A percentile compares a stretch with the other conserved stretches of the same genome.
phyloP scores from a whole-genome alignment of 768 basidiomycete genomes.

The Bullera alba region DNA sequence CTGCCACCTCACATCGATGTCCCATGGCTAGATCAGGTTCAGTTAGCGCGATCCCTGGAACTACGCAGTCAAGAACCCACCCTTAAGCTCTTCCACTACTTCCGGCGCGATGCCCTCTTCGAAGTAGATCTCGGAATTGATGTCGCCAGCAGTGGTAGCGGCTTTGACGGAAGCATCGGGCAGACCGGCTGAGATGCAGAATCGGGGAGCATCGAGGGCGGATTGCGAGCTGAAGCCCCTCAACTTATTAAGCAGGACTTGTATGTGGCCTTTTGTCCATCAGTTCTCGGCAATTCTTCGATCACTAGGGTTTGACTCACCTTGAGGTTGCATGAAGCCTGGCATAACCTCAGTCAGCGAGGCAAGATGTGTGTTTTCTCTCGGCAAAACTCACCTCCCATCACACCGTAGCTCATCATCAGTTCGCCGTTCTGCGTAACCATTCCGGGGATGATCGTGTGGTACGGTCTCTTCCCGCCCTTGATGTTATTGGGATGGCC shows the following conservation, averaged over 20 bases:
- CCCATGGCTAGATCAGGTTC: slow-evolving; percentile 62
- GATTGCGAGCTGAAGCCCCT: slow-evolving; percentile 81
- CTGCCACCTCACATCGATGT: slow-evolving; percentile 64
- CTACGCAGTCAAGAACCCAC: slow-evolving; percentile 46
- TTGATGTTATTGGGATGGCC: slow-evolving; percentile 78
- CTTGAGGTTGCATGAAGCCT: slow-evolving; percentile 55
- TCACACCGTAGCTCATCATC: slow-evolving; percentile 56
- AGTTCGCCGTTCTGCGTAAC: slow-evolving; percentile 29
- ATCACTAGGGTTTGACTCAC: not conserved
- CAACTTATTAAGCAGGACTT: slow-evolving; percentile 83
- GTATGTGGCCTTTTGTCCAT: slow-evolving; percentile 68
- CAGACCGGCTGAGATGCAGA: slow-evolving; percentile 84
- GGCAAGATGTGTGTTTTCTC: not conserved
- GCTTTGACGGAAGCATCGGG: slow-evolving; percentile 56
- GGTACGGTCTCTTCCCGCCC: slow-evolving; percentile 81
- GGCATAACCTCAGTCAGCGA: not conserved
- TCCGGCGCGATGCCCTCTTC: slow-evolving; percentile 70
- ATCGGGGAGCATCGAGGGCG: slow-evolving; percentile 87
- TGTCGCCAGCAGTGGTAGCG: slow-evolving; percentile 55
- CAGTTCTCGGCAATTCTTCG: not conserved
- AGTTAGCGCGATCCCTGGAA: not conserved
- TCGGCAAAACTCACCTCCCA: slow-evolving; percentile 49
- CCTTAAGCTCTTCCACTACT: slow-evolving; percentile 61
- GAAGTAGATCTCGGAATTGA: slow-evolving; percentile 78
- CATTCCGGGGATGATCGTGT: slow-evolving; percentile 63